These are phyloP conservation scores for Helminthosporium solani DNA, from an alignment of 2,329 filamentous ascomycete species.

Conservation along the genomic window DNA sequence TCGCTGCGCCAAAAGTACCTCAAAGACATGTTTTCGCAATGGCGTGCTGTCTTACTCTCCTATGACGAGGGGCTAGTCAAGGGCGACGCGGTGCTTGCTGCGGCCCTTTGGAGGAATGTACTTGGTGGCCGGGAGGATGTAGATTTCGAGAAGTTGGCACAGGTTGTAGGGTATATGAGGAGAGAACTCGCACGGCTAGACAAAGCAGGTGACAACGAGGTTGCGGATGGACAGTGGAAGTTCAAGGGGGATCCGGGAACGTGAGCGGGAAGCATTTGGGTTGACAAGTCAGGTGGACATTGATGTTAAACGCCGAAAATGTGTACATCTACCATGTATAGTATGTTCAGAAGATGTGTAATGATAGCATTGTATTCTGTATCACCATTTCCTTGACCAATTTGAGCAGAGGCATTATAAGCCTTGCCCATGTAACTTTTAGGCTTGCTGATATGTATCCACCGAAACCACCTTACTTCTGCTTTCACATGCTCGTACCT, in stretches of 20 bases:
- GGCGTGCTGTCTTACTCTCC: slow-evolving; percentile 80
- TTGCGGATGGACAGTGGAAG: slow-evolving; percentile 51
- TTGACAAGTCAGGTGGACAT: slow-evolving; percentile 12
- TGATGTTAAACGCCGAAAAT: too few species aligned
- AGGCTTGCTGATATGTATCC: too few species aligned
- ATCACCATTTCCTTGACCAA: too few species aligned
- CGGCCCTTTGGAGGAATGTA: slow-evolving; percentile 90
- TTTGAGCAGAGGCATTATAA: too few species aligned
- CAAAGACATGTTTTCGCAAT: slow-evolving; percentile 91
- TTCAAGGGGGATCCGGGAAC: slow-evolving; percentile 51
- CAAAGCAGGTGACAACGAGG: slow-evolving; percentile 53
- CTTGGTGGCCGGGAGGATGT: slow-evolving; percentile 72
- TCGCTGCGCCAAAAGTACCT: slow-evolving; percentile 61
- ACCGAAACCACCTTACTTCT: too few species aligned
- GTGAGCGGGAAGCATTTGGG: slow-evolving; percentile 31
- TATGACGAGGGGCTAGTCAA: slow-evolving; percentile 80
- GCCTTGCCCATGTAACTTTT: too few species aligned
- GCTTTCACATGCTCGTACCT: slow-evolving; percentile 2
- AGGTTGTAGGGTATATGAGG: slow-evolving; percentile 65
- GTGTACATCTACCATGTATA: too few species aligned
- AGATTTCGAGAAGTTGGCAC: slow-evolving; percentile 61
- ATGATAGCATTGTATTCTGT: too few species aligned
- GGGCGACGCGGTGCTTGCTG: slow-evolving; percentile 73
- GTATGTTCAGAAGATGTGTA: too few species aligned
- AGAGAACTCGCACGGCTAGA: slow-evolving; percentile 58